Evolutionary conservation across 345 rosid species (phyloP), one percentile per base, ranked within the genome.

Genomic region (Clausena lansium): DNA sequence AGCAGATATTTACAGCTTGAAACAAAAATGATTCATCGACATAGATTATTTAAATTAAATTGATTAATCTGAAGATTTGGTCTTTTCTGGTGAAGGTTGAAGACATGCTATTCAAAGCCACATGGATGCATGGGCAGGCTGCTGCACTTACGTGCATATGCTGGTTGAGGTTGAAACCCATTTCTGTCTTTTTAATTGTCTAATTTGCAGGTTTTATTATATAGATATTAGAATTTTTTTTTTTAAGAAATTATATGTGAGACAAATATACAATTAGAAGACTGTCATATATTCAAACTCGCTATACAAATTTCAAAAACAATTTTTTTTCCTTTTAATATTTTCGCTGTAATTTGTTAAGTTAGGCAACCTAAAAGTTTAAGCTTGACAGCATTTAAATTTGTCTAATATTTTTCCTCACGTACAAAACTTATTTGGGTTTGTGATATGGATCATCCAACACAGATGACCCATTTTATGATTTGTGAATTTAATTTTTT

Each of bases 61-160:
- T 71, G 17, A 52, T 75, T 30, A 32, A 58, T 36, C 30, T 58
- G 8, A 35, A 78, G 77, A 64, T 78, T 82, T 59, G 73, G 66
- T 38, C 24, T 75, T 25, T 32, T 76, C 77, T 76, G 77, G 82
- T 58, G 85, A 2, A 71, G 82, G 82, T 76, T 71, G 69, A 63
- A 32, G 77, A 52, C 80, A 79, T 33, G 35, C 47, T 25, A 25
- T 63, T 78, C 70, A 82, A 76, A 64, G 27, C 73, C 82, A 76
- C 85, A 67, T 79, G 85, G 77, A 30, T 27, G 57, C 19, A 45
- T 41, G 28, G 78, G 24, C 78, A 74, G 2, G 15, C 52, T 60
- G 66, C 32, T 67, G 81, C 17, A 17, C 57, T 17, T 17, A 6
- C 72, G 7, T 77, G 19, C 36, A 25, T 74, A 11, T 45, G 50